Percentiles rank a stretch among this genome's conserved stretches.
Evolutionary conservation across 805 yeast species (phyloP).

Genomic region (Saturnispora halmiae): DNA sequence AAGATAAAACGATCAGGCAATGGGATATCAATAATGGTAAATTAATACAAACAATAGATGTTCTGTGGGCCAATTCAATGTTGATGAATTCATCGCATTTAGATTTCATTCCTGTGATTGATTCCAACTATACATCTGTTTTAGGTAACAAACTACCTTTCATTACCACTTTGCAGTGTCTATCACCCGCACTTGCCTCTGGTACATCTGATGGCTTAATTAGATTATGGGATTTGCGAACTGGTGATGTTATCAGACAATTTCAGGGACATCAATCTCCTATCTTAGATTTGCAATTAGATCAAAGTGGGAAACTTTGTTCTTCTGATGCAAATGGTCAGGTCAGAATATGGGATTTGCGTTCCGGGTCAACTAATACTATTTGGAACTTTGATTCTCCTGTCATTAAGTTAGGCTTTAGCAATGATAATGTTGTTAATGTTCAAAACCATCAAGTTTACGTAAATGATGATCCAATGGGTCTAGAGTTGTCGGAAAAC

Average conservation of each 20-base stretch:
- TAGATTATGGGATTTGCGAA: conserved; percentile 66
- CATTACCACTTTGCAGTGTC: conserved; percentile 61
- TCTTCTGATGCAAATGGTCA: conserved; percentile 56
- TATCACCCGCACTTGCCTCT: conserved; percentile 68
- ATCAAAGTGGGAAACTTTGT: conserved; percentile 45
- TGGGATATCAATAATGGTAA: conserved; percentile 65
- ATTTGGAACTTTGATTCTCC: conserved; percentile 1
- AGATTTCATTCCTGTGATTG: conserved; percentile 5
- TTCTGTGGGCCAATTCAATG: conserved; percentile 46
- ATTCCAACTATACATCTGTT: conserved; percentile 8
- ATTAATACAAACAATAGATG: conserved; percentile 63
- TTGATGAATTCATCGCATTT: conserved; percentile 17
- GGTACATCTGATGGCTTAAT: conserved; percentile 73
- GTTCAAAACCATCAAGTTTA: neutral
- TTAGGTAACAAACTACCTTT: conserved; percentile 28
- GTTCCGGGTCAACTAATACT: conserved; percentile 3
- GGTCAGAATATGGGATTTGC: conserved; percentile 54
- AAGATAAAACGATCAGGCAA: conserved; percentile 62
- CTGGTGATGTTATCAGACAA: conserved; percentile 55
- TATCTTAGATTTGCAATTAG: conserved; percentile 59
- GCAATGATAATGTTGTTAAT: neutral
- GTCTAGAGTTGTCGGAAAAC: neutral
- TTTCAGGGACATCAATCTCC: conserved; percentile 63
- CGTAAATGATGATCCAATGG: neutral
- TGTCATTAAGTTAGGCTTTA: conserved; percentile 2